These are phyloP conservation scores for Knufia petricola DNA, from an alignment of 2,329 filamentous ascomycete genomes.

Conservation along the genomic window DNA sequence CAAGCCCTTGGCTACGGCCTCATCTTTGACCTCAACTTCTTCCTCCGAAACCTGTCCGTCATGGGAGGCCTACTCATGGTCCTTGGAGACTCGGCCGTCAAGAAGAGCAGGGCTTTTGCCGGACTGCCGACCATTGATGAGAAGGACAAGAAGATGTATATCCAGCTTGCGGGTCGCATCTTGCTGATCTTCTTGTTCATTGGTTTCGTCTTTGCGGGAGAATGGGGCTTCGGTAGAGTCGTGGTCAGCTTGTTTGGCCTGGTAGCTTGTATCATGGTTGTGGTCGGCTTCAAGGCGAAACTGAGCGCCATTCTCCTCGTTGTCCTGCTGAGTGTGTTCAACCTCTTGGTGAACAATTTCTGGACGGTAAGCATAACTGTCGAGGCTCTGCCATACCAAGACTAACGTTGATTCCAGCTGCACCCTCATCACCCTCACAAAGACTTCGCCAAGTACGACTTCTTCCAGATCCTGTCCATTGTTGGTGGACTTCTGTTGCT, in stretches of 20 bases:
- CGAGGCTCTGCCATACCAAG: neutral
- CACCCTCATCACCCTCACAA: slow-evolving; percentile 98
- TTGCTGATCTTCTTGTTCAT: slow-evolving; percentile 95
- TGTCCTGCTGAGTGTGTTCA: slow-evolving; percentile 91
- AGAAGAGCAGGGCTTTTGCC: slow-evolving; percentile 93
- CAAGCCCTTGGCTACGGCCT: slow-evolving; percentile 95
- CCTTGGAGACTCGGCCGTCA: slow-evolving; percentile 92
- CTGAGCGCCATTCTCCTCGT: slow-evolving; percentile 94
- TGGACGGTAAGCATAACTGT: slow-evolving; percentile 69
- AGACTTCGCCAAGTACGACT: slow-evolving; percentile 99
- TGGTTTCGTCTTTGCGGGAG: slow-evolving; percentile 89
- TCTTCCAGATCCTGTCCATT: slow-evolving; percentile 99
- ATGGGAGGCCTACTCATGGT: slow-evolving; percentile 98
- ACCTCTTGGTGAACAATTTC: slow-evolving; percentile 97
- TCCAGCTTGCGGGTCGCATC: slow-evolving; percentile 92
- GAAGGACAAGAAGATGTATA: slow-evolving; percentile 99
- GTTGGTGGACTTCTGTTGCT: slow-evolving; percentile 87
- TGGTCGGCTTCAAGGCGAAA: slow-evolving; percentile 99
- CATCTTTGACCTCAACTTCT: slow-evolving; percentile 99
- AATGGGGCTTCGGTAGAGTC: slow-evolving; percentile 84
- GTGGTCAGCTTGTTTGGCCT: slow-evolving; percentile 76
- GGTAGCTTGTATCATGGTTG: slow-evolving; percentile 93
- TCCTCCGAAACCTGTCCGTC: slow-evolving; percentile 95
- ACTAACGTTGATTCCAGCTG: slow-evolving; percentile 49
- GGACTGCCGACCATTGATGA: slow-evolving; percentile 90